These are phyloP conservation scores for Ploettnerulaceae sp. DNA, from an alignment of 2,329 filamentous ascomycete species.

Conservation along the genomic window DNA sequence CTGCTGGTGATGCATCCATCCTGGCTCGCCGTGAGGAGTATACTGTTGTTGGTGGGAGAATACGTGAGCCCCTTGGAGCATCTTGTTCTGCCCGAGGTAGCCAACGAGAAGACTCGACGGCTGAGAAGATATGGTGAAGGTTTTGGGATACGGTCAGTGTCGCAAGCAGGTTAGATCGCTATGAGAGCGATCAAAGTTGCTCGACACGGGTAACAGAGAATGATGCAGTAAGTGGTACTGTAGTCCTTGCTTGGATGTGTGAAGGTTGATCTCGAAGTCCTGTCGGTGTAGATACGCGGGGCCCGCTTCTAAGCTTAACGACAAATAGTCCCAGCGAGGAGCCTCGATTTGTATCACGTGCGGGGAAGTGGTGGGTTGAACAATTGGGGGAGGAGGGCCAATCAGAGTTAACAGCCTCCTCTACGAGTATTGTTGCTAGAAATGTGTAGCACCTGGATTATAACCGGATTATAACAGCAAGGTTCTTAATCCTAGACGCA, in stretches of 20 bases:
- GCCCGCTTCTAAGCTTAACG: neutral
- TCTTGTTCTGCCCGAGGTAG: slow-evolving; percentile 33
- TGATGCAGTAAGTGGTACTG: slow-evolving; percentile 4
- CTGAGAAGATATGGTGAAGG: slow-evolving; percentile 10
- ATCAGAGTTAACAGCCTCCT: no score
- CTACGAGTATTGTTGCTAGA: no score
- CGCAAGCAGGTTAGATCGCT: neutral
- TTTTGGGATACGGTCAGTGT: slow-evolving; percentile 2
- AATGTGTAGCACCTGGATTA: no score
- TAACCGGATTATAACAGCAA: no score
- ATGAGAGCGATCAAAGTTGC: neutral
- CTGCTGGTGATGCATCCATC: slow-evolving; percentile 60
- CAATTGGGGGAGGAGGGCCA: no score
- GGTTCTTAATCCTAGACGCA: no score
- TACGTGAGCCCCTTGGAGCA: slow-evolving; percentile 59
- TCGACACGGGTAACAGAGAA: slow-evolving; percentile 3
- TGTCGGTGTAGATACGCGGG: neutral
- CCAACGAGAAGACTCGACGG: slow-evolving; percentile 22
- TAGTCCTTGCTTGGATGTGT: neutral
- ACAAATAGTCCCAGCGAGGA: no score
- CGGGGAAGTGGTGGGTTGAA: no score
- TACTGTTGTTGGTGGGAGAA: slow-evolving; percentile 64
- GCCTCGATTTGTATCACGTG: no score
- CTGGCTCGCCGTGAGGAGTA: slow-evolving; percentile 53
- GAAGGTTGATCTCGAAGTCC: slow-evolving; percentile 1